Conservation (phyloP, 768 basidiomycete genomes). For the Podaxis pistillaris region DNA sequence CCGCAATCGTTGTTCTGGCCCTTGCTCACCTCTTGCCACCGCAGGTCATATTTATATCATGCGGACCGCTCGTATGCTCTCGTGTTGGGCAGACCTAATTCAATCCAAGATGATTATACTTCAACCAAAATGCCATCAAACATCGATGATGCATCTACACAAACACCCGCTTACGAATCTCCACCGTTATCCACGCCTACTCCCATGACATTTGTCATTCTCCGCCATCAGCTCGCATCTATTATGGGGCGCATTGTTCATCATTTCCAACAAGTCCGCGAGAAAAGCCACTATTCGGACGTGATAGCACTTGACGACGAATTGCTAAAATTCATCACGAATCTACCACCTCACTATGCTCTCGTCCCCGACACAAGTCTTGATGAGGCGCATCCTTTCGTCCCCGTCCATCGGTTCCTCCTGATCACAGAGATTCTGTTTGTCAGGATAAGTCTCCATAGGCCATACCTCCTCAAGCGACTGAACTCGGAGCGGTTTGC, state of each 20-base stretch:
- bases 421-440: constrained; percentile 89
- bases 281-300: constrained; percentile 78
- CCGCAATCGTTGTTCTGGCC: neutral
- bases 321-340: constrained; percentile 69
- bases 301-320: constrained; percentile 83
- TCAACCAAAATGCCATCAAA: constrained; percentile 79
- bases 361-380: constrained; percentile 74
- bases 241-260: constrained; percentile 91
- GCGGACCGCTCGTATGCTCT: constrained; percentile 91
- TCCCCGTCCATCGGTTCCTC: constrained; percentile 85
- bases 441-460: constrained; percentile 79
- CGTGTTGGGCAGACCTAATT: constrained; percentile 86
- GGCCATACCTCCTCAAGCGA: constrained; percentile 83
- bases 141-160: constrained; percentile 57
- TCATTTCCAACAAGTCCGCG: constrained; percentile 86
- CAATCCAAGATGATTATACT: constrained; percentile 87
- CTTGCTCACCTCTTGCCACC: neutral
- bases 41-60: constrained; percentile 85
- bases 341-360: constrained; percentile 77
- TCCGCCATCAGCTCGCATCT: constrained; percentile 76
- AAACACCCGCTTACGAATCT: constrained; percentile 44
- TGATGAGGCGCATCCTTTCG: constrained; percentile 61
- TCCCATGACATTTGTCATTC: constrained; percentile 82
- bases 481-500: constrained; percentile 78
- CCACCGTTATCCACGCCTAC: constrained; percentile 71